phyloP scores from a whole-genome alignment of 2,329 filamentous ascomycete species.

The Sphaerostilbella broomeana region DNA sequence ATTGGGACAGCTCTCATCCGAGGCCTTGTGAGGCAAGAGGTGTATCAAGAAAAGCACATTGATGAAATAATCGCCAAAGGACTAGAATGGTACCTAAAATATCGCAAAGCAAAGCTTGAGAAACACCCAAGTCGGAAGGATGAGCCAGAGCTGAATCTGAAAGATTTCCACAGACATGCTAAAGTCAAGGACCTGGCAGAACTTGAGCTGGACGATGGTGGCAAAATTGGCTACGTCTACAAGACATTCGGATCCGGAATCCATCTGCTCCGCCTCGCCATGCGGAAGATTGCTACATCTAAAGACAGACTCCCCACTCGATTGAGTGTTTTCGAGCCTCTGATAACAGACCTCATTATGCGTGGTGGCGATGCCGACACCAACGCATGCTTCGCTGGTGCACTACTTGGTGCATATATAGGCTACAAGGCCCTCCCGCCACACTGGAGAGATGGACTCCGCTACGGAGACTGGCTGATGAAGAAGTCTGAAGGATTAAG shows the following conservation, averaged over 20 bases:
- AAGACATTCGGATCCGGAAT: slow-evolving; percentile 45
- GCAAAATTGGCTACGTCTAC: slow-evolving; percentile 47
- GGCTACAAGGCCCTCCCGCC: slow-evolving; percentile 40
- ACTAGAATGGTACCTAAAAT: slow-evolving; percentile 32
- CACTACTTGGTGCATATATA: slow-evolving; percentile 41
- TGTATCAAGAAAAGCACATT: slow-evolving; percentile 33
- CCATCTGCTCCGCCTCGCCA: slow-evolving; percentile 36
- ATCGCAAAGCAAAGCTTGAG: slow-evolving; percentile 15
- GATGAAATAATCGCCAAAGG: slow-evolving; percentile 35
- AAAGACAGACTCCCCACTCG: slow-evolving; percentile 16
- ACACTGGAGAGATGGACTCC: slow-evolving; percentile 44
- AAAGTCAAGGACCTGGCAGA: slow-evolving; percentile 30
- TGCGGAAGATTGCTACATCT: slow-evolving; percentile 26
- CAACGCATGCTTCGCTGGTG: slow-evolving; percentile 46
- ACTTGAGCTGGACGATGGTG: slow-evolving; percentile 37
- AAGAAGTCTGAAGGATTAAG: slow-evolving; percentile 37
- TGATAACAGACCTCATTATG: slow-evolving; percentile 44
- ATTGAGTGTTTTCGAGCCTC: slow-evolving; percentile 35
- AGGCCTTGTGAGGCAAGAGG: slow-evolving; percentile 39
- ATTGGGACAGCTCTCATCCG: slow-evolving; percentile 41
- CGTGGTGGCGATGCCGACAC: slow-evolving; percentile 49
- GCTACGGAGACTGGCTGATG: slow-evolving; percentile 38
- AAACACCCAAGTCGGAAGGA: slow-evolving; percentile 21
- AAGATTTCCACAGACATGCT: slow-evolving; percentile 36
- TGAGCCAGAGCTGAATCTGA: slow-evolving; percentile 30